Evolutionary conservation across 2,329 filamentous ascomycete genomes (phyloP).

Genomic region (Phyllosticta capitalensis): DNA sequence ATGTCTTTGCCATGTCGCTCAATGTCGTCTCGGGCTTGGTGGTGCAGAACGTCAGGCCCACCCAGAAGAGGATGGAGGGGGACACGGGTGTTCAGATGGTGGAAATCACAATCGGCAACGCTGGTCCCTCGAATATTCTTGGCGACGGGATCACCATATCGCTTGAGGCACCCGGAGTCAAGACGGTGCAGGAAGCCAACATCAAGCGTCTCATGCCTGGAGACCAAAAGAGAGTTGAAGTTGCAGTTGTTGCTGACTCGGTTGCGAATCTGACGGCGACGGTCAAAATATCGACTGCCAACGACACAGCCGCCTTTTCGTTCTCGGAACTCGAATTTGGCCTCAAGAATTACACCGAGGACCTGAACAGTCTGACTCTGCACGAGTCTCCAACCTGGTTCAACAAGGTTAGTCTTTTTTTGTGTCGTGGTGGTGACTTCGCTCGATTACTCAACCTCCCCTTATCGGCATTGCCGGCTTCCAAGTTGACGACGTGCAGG

Average conservation of each 20-base stretch:
- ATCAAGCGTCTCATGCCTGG: conserved; percentile 33
- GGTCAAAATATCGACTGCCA: conserved; percentile 21
- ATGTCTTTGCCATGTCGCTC: conserved; percentile 32
- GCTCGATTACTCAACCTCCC: too few species aligned
- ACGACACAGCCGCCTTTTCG: conserved; percentile 1
- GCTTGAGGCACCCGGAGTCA: conserved; percentile 21
- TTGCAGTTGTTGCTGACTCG: conserved; percentile 26
- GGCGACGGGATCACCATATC: conserved; percentile 11
- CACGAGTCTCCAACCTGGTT: conserved; percentile 46
- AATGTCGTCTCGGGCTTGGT: conserved; percentile 19
- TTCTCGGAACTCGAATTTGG: conserved; percentile 8
- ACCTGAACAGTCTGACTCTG: conserved; percentile 25
- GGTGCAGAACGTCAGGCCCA: conserved; percentile 33
- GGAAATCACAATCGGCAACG: conserved; percentile 21
- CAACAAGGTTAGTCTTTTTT: conserved; percentile 32
- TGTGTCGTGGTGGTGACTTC: too few species aligned
- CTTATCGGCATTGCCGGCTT: too few species aligned
- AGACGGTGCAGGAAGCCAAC: conserved; percentile 24
- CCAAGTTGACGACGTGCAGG: too few species aligned
- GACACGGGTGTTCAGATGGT: conserved; percentile 26
- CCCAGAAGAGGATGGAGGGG: conserved; percentile 31
- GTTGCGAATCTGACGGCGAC: conserved; percentile 18
- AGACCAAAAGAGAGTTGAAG: conserved; percentile 29
- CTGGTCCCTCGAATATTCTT: conserved; percentile 12
- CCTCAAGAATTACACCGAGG: conserved; percentile 11